Conservation (phyloP, 257 asterid genomes). For the Euphrasia confusa region DNA sequence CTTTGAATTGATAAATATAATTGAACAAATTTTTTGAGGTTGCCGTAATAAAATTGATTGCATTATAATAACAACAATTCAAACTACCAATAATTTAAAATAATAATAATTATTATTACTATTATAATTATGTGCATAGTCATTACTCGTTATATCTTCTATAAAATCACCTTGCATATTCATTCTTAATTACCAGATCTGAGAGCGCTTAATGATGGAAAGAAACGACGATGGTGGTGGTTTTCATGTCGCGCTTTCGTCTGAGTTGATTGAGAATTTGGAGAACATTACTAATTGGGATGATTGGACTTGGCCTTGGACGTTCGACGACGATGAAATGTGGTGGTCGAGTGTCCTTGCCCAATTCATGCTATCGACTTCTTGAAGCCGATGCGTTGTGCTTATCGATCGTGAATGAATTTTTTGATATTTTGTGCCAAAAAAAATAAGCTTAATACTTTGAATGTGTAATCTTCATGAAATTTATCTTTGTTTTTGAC, state of each 20-base stretch:
- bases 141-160: not conserved
- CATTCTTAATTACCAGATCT: too few relatives aligned
- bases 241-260: slow-evolving; percentile 20
- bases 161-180: not conserved
- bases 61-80: not conserved
- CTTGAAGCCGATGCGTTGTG: slow-evolving; percentile 11
- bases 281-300: slow-evolving; percentile 27
- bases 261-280: slow-evolving; percentile 27
- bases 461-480: too few relatives aligned
- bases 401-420: not conserved
- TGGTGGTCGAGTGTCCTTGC: slow-evolving; percentile 24
- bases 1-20: too few relatives aligned
- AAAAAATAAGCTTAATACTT: too few relatives aligned
- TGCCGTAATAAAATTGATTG: slow-evolving; percentile 5
- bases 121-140: slow-evolving; percentile 1
- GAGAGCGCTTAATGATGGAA: slow-evolving; percentile 12
- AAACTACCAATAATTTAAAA: slow-evolving; percentile 13
- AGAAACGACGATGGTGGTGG: slow-evolving; percentile 6
- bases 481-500: too few relatives aligned
- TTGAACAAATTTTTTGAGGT: not conserved
- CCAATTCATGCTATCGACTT: slow-evolving; percentile 4
- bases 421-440: too few relatives aligned
- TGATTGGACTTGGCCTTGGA: slow-evolving; percentile 25
- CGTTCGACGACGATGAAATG: slow-evolving; percentile 25
- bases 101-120: slow-evolving; percentile 6